These are phyloP conservation scores for Yamadazyma kanchanaburiensis DNA, from an alignment of 1,139 yeast species.

Conservation along the genomic window DNA sequence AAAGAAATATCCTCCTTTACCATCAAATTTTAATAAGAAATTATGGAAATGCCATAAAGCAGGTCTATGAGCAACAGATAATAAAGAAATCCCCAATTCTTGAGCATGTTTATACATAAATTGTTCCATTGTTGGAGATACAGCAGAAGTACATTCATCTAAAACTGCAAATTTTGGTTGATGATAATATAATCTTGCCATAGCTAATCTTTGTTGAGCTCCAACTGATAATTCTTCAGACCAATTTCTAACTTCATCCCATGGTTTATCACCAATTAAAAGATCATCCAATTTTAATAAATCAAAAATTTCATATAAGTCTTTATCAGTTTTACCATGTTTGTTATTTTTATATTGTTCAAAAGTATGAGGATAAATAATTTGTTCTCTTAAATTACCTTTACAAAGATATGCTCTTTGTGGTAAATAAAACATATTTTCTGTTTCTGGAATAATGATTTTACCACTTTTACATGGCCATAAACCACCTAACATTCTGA, in stretches of 20 bases:
- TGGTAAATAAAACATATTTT: constrained; percentile 83
- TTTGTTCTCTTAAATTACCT: constrained; percentile 78
- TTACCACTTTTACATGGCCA: constrained; percentile 79
- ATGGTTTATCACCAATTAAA: constrained; percentile 39
- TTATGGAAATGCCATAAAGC: constrained; percentile 93
- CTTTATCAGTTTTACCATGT: constrained; percentile 52
- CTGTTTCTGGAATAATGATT: constrained; percentile 63
- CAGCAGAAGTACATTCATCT: constrained; percentile 95
- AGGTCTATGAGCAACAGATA: constrained; percentile 90
- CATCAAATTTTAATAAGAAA: constrained; percentile 77
- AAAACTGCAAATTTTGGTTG: constrained; percentile 89
- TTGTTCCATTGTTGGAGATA: constrained; percentile 86
- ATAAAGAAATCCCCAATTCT: constrained; percentile 71
- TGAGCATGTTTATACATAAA: constrained; percentile 87
- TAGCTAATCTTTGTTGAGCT: constrained; percentile 89
- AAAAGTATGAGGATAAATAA: constrained; percentile 77
- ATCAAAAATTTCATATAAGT: constrained; percentile 59
- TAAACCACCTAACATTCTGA: constrained; percentile 85
- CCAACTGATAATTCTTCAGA: constrained; percentile 85
- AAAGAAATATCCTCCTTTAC: constrained; percentile 73
- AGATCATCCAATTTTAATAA: constrained; percentile 59
- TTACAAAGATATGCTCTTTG: constrained; percentile 84
- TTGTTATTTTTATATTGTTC: constrained; percentile 50
- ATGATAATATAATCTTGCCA: constrained; percentile 90
- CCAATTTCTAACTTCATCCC: constrained; percentile 79